Base-by-base conservation (phyloP, 345 rosid genomes). In the Lepidium aucheri region DNA sequence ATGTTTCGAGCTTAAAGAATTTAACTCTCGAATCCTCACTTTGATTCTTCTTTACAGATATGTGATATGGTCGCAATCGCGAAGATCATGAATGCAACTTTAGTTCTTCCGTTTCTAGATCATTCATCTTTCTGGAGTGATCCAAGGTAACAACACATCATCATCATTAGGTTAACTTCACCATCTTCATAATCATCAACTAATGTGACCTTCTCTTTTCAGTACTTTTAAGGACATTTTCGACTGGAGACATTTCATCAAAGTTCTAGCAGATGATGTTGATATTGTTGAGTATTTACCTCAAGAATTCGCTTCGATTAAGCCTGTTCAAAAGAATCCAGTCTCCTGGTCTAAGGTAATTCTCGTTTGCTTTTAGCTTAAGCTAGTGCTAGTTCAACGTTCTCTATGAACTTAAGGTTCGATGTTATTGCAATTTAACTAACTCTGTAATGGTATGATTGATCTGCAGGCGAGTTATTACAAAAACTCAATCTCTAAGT, bases 1-100 rank as follows among this genome's bases (percentile, higher is more conserved):
- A 53, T 24, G 24, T 47, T 22, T 39, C 35, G 3, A 6, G 1
- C 36, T 9, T 13, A 30, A 30, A 43, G 9, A 1, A 45, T 39
- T 44, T 6, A 28, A 5, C 4, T 38, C 43, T 65, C 41, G 3
- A 8, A 30, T 57, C 33, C 69, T 66, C 32, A 34, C 26, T 63
- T 47, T 4, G 34, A 22, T 12, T 64, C 6, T 10, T 54, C 4
- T 47, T 59, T 2, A 50, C 81, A 86, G 90, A 86, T 86, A 44
- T 81, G 91, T 17, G 93, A 86, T 39, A 86, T 90, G 87, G 95
- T 88, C 41, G 91, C 91, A 5, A 73, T 83, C 17, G 83, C 91
- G 1, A 84, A 86, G 73, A 54, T 90, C 36, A 85, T 88, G 90
- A 86, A 90, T 42, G 91, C 89, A 16, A 76, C 81, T 41, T 74